Percentiles rank a stretch among this genome's conserved stretches.
Conservation (phyloP, 2,329 filamentous ascomycete genomes). For the Drechslerella stenobrocha region DNA sequence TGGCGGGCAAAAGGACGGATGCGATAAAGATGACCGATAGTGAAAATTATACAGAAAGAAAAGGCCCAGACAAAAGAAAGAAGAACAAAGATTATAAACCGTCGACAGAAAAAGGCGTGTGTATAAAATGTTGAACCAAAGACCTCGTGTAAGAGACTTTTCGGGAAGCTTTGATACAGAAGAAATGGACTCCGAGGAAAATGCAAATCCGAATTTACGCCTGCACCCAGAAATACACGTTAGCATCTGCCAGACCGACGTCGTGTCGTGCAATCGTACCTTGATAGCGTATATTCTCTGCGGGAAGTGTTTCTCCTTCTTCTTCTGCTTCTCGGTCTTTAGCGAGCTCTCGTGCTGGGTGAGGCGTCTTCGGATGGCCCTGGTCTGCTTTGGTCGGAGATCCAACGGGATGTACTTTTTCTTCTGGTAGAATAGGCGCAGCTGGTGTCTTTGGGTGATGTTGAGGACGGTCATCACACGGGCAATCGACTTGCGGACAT, state of each 20-base stretch:
- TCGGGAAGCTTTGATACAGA: constrained; percentile 44
- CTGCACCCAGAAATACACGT: constrained; percentile 15
- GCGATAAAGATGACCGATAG: constrained; percentile 6
- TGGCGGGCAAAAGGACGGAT: constrained; percentile 15
- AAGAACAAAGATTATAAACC: constrained; percentile 46
- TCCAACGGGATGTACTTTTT: constrained; percentile 99
- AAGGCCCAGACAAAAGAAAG: constrained; percentile 33
- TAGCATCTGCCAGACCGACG: constrained; percentile 1
- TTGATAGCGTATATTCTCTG: constrained; percentile 99
- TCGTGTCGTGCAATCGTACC: constrained; percentile 62
- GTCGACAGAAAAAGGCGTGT: constrained; percentile 35
- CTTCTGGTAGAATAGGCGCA: constrained; percentile 99
- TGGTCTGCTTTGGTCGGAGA: constrained; percentile 97
- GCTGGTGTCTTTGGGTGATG: constrained; percentile 96
- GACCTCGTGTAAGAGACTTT: constrained; percentile 45
- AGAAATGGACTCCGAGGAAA: constrained; percentile 48
- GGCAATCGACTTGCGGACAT: constrained; percentile 99
- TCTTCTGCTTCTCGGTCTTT: constrained; percentile 92
- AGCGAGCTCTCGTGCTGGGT: constrained; percentile 84
- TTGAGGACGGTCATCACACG: constrained; percentile 99
- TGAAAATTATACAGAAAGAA: constrained; percentile 47
- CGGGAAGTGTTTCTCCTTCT: constrained; percentile 93
- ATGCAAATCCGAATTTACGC: constrained; percentile 49
- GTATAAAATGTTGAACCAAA: constrained; percentile 37
- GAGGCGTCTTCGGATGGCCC: constrained; percentile 93